Evolutionary conservation across 2,329 filamentous ascomycete species (phyloP).

Genomic region (Leptographium flavum): DNA sequence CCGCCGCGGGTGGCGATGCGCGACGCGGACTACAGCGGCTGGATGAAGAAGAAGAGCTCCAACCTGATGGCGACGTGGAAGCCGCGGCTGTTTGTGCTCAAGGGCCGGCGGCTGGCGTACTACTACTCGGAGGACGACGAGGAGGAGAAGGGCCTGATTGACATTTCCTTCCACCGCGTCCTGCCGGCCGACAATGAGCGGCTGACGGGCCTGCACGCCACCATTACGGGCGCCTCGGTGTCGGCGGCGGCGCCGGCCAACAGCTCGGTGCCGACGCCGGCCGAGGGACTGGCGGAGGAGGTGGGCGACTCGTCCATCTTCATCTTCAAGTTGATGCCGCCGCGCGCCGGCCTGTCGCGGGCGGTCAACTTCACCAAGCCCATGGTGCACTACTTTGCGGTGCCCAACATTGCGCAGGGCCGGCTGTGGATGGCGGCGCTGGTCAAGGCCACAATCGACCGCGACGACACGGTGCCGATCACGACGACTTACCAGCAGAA

Average conservation of each 20-base stretch:
- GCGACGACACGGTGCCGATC: constrained; percentile 65
- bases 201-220: constrained; percentile 80
- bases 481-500: constrained; percentile 93
- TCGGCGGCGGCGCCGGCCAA: constrained; percentile 42
- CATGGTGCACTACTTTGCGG: constrained; percentile 93
- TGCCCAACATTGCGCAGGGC: constrained; percentile 77
- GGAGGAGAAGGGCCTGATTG: constrained; percentile 88
- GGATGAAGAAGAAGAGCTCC: constrained; percentile 99
- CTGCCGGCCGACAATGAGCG: constrained; percentile 84
- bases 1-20: constrained; percentile 70
- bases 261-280: constrained; percentile 29
- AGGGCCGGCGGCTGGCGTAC: constrained; percentile 81
- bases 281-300: constrained; percentile 32
- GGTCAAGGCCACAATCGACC: constrained; percentile 97
- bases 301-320: constrained; percentile 46
- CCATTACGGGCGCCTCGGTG: constrained; percentile 72
- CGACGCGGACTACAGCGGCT: constrained; percentile 84
- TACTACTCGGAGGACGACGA: constrained; percentile 91
- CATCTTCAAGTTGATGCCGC: constrained; percentile 95
- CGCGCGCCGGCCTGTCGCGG: constrained; percentile 70
- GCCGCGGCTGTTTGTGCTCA: constrained; percentile 84
- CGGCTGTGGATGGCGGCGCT: constrained; percentile 95
- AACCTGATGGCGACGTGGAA: constrained; percentile 98
- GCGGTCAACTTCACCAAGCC: constrained; percentile 97
- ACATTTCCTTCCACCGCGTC: constrained; percentile 96